Evolutionary conservation across 257 asterid genomes (phyloP), one percentile per base, ranked within the genome.

Genomic region (Ehretia macrophylla): DNA sequence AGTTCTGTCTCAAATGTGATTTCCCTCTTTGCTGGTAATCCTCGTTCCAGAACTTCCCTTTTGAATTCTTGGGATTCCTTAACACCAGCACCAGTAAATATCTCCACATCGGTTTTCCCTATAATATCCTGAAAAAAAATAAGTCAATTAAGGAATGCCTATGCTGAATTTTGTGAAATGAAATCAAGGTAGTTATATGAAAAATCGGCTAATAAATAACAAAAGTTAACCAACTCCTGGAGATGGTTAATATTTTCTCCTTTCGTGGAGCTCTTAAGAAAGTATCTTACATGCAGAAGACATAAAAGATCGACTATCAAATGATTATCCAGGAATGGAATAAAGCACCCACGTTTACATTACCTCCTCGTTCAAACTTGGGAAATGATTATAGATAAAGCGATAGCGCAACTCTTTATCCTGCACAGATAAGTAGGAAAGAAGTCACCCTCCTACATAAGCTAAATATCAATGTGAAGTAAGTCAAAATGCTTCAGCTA

Each of bases 31-130:
- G 90, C 87, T 0, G 95, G 88, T 61, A 72, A 57, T 57, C 97
- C 94, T 21, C 85, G 75, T 65, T 90, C 97, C 18, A 90, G 62
- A 64, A 90, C 95, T 75, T 90, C 97, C 62, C 62, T 56, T 72
- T 90, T 86, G 82, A 90, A 90, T 68, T 90, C 97, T 51, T 90
- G 97, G 47, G 97, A 90, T 77, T 90, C 97, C 78, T 86, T 90
- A 18, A 86, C 95, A 12, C 96, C 97, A 1, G 88, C 66, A 51
- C 97, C 97, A 12, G 71, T 70, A 69, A 90, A 90, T 55, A 90
- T 90, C 61, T 90, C 95, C 27, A 90, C 80, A 53, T 90, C 97
- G 12, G 95, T 90, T 71, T 86, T 90, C 21, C 97, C 97, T 68
- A 90, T 90, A 62, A 90, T 86, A 56, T 90, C 97, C 97, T 89